Evolutionary conservation across 345 rosid genomes (phyloP), one percentile per base, ranked within the genome.

Genomic region (Balakata baccata): DNA sequence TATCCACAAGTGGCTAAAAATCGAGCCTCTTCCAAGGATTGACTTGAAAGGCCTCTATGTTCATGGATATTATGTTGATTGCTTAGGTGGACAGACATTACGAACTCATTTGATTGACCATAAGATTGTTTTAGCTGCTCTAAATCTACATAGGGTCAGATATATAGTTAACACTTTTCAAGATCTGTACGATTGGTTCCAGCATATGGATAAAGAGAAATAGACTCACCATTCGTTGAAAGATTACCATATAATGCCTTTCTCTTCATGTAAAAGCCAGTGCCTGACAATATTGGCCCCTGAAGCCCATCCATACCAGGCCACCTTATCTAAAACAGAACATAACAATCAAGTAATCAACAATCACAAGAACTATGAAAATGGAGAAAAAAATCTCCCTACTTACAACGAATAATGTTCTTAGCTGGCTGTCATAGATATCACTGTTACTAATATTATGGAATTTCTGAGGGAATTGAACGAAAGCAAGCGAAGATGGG

Each of bases 391-490:
- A 43, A 14, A 38, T 62, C 3, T 11, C 14, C 18, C 51, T 63
- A 50, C 66, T 66, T n/a, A 66, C 69, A 17, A 17, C 43, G 38
- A 66, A 74, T 11, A 74, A 0, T 13, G 54, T 18, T 61, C 88
- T 77, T 1, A 85, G 0, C 57, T 81, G 67, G 58, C 83, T 20
- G 23, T 83, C 89, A 10, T 88, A 88, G 16, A 88, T 86, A 68
- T 88, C 89, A 3, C 71, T 69, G 18, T 69, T 34, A 60, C 83
- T 77, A 38, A 84, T 63, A n/a, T 73, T 77, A 22, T 66, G 53
- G 34, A 86, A 88, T 22, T 38, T 77, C 41, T 83, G 88, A 51
- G 92, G 87, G 71, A 86, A 84, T 14, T 78, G 86, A 16, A 88
- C 83, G 14, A 81, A 86, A 0, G 85, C 83, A 20, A 86, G 60